Evolutionary conservation across 225 moss, liverwort and hornwort species (phyloP).

Genomic region (Lunularia cruciata): DNA sequence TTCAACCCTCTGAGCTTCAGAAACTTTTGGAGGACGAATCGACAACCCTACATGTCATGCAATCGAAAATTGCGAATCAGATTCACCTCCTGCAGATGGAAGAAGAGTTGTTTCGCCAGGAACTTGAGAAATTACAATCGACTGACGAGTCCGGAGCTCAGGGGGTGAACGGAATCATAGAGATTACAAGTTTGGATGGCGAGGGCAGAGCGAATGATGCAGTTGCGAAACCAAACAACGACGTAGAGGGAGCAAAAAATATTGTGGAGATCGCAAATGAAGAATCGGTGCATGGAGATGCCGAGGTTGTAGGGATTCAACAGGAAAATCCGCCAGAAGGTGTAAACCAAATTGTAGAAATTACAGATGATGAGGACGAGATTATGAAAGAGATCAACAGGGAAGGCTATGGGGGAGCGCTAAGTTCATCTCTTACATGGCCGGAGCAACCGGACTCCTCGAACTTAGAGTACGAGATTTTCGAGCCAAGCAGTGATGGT

Average conservation of each 20-base stretch:
- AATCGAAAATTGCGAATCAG: slow-evolving; percentile 13
- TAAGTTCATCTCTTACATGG: neutral
- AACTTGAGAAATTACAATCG: slow-evolving; percentile 1
- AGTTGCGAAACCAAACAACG: too few relatives aligned
- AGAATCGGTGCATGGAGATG: neutral
- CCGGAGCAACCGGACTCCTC: neutral
- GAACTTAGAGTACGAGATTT: slow-evolving; percentile 3
- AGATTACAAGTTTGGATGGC: slow-evolving; percentile 3
- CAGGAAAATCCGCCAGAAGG: neutral
- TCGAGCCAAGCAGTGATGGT: slow-evolving; percentile 8
- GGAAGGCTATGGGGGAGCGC: neutral
- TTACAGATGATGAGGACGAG: slow-evolving; percentile 20
- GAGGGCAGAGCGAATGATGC: neutral
- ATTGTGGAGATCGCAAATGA: slow-evolving; percentile 11
- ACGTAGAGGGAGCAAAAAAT: too few relatives aligned
- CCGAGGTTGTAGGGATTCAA: neutral
- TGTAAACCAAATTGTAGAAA: slow-evolving; percentile 14
- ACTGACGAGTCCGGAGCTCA: neutral
- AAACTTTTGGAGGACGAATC: slow-evolving; percentile 16
- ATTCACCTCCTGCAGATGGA: slow-evolving; percentile 14
- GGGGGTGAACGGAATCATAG: slow-evolving; percentile 15
- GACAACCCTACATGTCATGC: neutral
- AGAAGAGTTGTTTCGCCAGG: slow-evolving; percentile 17
- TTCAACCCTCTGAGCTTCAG: slow-evolving; percentile 3
- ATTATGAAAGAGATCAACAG: slow-evolving; percentile 2